Evolutionary conservation across 495 filamentous ascomycete species (phyloP), one percentile per base, ranked within the genome.

Genomic region (Annulohypoxylon nitens): DNA sequence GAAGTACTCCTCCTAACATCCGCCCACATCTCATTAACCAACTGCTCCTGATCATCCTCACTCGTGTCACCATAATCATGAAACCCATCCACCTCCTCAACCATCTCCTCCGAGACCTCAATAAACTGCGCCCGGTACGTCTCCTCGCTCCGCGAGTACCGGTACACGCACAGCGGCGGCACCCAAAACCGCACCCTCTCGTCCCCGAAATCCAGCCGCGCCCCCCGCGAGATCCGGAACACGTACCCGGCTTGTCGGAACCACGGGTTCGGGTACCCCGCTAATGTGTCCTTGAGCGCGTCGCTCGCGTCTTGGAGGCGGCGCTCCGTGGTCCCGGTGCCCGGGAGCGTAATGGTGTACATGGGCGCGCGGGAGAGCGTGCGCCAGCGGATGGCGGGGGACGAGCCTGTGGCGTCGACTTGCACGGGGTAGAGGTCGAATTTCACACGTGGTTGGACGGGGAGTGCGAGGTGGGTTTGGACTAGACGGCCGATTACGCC

Each of bases 11-110:
- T 4, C 26, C 61, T 20, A 16, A 70, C 71, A 16, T 62, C 57
- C 2, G 1, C 37, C 71, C 71, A 67, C 66, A 70, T 74, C 0
- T 70, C 66, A 53, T 66, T 11, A 0, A 74, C 50, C 37, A 74
- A 37, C 14, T 41, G 68, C 9, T 57, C 61, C 58, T 64, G 71
- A 30, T 76, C 71, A 26, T 70, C 70, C 3, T 70, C 74, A 37
- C 66, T 71, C 37, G 63, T 33, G 14, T 76, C 70, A 7, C 53
- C 63, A 16, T 48, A 63, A 1, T 53, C 61, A 2, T 55, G 57
- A 0, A n/a, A 16, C 3, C 9, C 18, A 4, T 33, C 47, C 20
- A 70, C 6, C 43, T 67, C 61, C 26, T 12, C 12, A 0, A 70
- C 0, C 3, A 34, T 23, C 9, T 58, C 61, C 0, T 10, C n/a